A percentile compares a stretch with the other conserved stretches of the same genome.
These are phyloP conservation scores for Rhodocollybia butyracea DNA, from an alignment of 768 basidiomycete genomes.

Conservation along the genomic window DNA sequence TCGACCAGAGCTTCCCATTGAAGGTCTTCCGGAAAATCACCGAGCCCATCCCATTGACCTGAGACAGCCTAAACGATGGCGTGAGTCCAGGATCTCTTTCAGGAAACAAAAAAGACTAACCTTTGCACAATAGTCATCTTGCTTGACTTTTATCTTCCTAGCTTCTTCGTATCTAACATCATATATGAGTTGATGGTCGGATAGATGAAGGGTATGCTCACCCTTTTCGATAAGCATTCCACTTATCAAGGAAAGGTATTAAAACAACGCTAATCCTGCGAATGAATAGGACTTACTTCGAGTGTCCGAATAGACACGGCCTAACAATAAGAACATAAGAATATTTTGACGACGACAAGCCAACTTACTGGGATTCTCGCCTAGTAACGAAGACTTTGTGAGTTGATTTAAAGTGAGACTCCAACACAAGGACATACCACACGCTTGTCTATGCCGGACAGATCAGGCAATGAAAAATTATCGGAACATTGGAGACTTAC, in stretches of 20 bases:
- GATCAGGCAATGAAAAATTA: neutral
- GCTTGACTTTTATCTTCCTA: slow-evolving; percentile 54
- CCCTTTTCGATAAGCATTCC: slow-evolving; percentile 66
- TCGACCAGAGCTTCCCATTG: slow-evolving; percentile 77
- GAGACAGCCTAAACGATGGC: slow-evolving; percentile 26
- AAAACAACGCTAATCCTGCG: neutral
- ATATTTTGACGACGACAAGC: slow-evolving; percentile 9
- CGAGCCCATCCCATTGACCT: slow-evolving; percentile 47
- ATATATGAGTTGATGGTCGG: slow-evolving; percentile 12
- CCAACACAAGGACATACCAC: slow-evolving; percentile 28
- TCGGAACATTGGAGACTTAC: slow-evolving; percentile 27
- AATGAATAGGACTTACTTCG: neutral
- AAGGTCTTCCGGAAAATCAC: slow-evolving; percentile 60
- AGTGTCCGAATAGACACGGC: slow-evolving; percentile 41
- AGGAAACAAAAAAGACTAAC: neutral
- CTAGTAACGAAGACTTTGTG: slow-evolving; percentile 22
- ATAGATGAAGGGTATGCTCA: slow-evolving; percentile 19
- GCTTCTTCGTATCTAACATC: slow-evolving; percentile 55
- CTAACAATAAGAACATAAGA: slow-evolving; percentile 21
- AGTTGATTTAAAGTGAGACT: neutral
- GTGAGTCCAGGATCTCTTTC: neutral
- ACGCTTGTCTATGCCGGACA: slow-evolving; percentile 36
- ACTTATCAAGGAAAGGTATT: slow-evolving; percentile 19
- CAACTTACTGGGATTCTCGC: slow-evolving; percentile 57
- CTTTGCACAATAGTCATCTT: slow-evolving; percentile 56